A percentile compares a stretch with the other conserved stretches of the same genome.
These are phyloP conservation scores for Tranzscheliella williamsii DNA, from an alignment of 1,284 basidiomycete species.

Conservation along the genomic window DNA sequence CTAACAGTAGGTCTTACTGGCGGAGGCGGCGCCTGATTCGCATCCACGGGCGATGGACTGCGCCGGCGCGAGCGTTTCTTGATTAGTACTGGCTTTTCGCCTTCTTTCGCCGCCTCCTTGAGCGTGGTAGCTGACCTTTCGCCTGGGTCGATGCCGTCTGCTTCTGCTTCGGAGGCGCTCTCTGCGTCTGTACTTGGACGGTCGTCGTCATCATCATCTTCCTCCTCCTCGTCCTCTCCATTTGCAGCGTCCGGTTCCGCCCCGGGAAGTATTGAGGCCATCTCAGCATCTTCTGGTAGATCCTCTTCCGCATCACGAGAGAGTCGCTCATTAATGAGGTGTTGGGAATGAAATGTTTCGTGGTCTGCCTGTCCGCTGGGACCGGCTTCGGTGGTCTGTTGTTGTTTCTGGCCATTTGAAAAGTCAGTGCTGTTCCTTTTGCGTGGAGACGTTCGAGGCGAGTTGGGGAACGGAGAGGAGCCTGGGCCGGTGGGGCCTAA, in stretches of 20 bases:
- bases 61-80: constrained; percentile 28
- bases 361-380: too few species aligned
- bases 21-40: constrained; percentile 8
- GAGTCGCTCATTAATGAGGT: constrained; percentile 4
- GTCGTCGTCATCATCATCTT: constrained; percentile 43
- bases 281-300: not conserved
- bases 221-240: constrained; percentile 32
- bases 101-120: constrained; percentile 9
- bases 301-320: constrained; percentile 15
- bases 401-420: too few species aligned
- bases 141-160: constrained; percentile 17
- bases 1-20: constrained; percentile 30
- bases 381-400: too few species aligned
- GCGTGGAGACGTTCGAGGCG: constrained; percentile 30
- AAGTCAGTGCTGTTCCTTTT: constrained; percentile 22
- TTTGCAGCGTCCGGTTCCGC: constrained; percentile 17
- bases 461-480: constrained; percentile 20
- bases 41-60: constrained; percentile 23
- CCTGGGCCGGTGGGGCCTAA: constrained; percentile 31
- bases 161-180: constrained; percentile 40
- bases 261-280: not conserved
- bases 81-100: constrained; percentile 11
- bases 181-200: constrained; percentile 34
- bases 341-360: too few species aligned
- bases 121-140: too few species aligned